Base-by-base conservation (phyloP, 441 rosid genomes). In the Arabidopsis hybrid region DNA sequence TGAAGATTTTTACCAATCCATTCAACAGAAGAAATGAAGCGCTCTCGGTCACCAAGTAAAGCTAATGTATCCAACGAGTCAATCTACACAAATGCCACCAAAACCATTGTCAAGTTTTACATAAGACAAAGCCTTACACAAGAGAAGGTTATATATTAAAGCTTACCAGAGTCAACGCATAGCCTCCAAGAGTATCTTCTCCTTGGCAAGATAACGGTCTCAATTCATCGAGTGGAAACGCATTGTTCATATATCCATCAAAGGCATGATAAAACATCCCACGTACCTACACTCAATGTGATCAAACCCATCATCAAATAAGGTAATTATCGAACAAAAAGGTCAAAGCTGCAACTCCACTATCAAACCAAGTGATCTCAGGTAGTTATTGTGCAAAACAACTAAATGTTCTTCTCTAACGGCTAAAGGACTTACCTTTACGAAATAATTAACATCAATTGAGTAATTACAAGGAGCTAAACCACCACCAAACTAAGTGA, bases 191-290 rank as follows among this genome's bases (percentile, higher is more conserved):
- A 0, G 94, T 82, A 80, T 95, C 97, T 87, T 91, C 99, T 61
- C 99, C 99, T 76, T 78, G 81, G 78, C 99, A 93, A 1, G 99
- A 88, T 13, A 91, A 76, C 47, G 98, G 98, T 69, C 78, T 91
- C 74, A 95, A 80, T 79, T 95, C 99, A 80, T 95, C 99, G 40
- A 83, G 92, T 4, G 98, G 99, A 80, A 95, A 95, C 39, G 98
- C 99, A 76, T 95, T 83, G 60, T 90, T 88, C 98, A 95, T 93
- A 71, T 93, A 95, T 73, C 99, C 99, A 83, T 91, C 82, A 68
- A 95, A 95, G 38, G 97, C 97, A 80, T 91, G 99, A 84, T 95
- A 93, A 85, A 95, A 93, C 99, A 95, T 95, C 76, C 80, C 98
- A 47, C 87, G 96, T 66, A 95, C 99, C 99, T 95, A 78, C 16